Conservation (phyloP, 1,139 yeast genomes). For the Meyerozyma athensensis region DNA sequence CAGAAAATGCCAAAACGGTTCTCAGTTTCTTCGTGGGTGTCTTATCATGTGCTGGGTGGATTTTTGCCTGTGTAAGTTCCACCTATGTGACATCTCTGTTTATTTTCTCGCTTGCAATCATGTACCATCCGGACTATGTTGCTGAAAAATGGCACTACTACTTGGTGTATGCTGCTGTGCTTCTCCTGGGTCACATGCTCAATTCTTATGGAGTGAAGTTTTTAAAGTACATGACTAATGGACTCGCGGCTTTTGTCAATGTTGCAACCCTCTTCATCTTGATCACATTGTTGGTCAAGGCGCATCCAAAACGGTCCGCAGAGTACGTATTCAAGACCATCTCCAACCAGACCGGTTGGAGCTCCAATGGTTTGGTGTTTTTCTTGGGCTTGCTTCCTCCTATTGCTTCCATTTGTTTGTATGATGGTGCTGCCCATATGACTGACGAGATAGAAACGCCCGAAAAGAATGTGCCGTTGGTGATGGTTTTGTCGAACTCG, state of each 20-base stretch:
- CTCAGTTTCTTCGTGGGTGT: constrained; percentile 17
- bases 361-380: constrained; percentile 24
- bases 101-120: constrained; percentile 8
- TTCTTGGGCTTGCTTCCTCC: constrained; percentile 25
- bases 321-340: constrained; percentile 21
- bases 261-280: constrained; percentile 23
- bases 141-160: constrained; percentile 23
- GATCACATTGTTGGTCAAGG: constrained; percentile 20
- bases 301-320: constrained; percentile 21
- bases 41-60: constrained; percentile 13
- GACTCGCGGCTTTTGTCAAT: constrained; percentile 19
- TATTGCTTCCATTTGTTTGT: constrained; percentile 22
- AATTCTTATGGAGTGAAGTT: constrained; percentile 18
- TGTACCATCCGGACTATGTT: constrained; percentile 20
- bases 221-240: constrained; percentile 18
- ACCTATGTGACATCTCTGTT: constrained; percentile 9
- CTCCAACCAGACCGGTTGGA: constrained; percentile 26
- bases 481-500: constrained; percentile 21
- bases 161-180: constrained; percentile 17
- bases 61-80: constrained; percentile 10
- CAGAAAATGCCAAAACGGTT: constrained; percentile 13
- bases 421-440: constrained; percentile 29
- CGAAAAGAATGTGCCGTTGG: constrained; percentile 24
- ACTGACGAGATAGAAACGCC: constrained; percentile 27
- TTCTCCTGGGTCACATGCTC: constrained; percentile 7